phyloP scores from a whole-genome alignment of 1,139 yeast species.

The Taphrina sp. region DNA sequence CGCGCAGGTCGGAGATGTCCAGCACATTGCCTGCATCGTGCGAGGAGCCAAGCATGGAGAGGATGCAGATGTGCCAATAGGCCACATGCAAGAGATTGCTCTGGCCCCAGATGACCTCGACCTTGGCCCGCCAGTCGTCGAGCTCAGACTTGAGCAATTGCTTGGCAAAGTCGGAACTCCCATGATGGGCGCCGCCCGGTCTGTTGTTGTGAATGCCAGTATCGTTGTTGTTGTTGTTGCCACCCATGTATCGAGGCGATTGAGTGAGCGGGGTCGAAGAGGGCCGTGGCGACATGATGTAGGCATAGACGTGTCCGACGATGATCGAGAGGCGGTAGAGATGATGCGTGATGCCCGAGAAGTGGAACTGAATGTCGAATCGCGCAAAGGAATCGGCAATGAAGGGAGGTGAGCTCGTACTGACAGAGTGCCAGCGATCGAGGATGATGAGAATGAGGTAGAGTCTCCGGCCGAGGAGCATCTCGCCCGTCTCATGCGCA shows the following conservation, averaged over 20 bases:
- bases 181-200: neutral
- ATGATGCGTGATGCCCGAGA: conserved; percentile 36
- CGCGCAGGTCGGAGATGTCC: conserved; percentile 37
- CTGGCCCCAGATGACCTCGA: conserved; percentile 39
- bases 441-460: conserved; percentile 43
- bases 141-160: conserved; percentile 37
- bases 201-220: no score
- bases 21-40: conserved; percentile 20
- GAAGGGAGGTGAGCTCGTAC: conserved; percentile 36
- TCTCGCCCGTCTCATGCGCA: conserved; percentile 39
- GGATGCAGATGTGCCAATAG: conserved; percentile 38
- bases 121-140: conserved; percentile 38
- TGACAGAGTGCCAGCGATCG: conserved; percentile 40
- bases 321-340: conserved; percentile 37
- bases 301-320: conserved; percentile 38
- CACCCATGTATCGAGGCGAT: no score
- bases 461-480: conserved; percentile 40
- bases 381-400: conserved; percentile 36
- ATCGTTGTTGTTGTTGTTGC: neutral
- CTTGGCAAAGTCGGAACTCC: neutral
- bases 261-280: no score
- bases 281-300: conserved; percentile 27
- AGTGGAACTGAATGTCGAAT: conserved; percentile 15
- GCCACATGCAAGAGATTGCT: conserved; percentile 37
- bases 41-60: conserved; percentile 34